A percentile compares a stretch with the other conserved stretches of the same genome.
Conservation (phyloP, 2,329 filamentous ascomycete genomes). For the Calycina marina region DNA sequence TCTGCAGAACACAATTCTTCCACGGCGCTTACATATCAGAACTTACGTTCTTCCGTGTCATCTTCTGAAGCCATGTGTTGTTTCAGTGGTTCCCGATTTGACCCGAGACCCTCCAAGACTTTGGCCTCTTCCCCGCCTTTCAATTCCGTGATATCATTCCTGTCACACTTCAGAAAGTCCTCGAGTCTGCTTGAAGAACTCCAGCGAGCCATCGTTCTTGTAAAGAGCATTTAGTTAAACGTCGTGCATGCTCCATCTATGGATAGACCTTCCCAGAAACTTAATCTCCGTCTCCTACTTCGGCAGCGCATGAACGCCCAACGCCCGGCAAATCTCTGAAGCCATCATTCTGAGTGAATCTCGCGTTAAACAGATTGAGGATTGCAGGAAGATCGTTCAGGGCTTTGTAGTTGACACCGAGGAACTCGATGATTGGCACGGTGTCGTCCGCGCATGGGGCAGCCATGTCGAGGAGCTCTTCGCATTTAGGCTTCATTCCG, state of each 20-base stretch:
- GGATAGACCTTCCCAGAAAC: not conserved
- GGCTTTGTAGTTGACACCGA: conserved; percentile 5
- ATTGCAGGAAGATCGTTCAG: conserved; percentile 11
- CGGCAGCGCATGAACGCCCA: conserved; percentile 3
- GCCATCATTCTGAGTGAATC: conserved; percentile 9
- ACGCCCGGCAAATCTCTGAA: conserved; percentile 9
- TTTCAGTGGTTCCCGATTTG: conserved; percentile 5
- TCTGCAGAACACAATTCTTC: no score
- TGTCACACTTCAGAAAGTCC: not conserved
- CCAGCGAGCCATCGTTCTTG: conserved; percentile 8
- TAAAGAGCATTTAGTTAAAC: conserved; percentile 10
- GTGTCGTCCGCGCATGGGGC: conserved; percentile 6
- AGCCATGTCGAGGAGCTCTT: conserved; percentile 8
- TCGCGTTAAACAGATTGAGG: conserved; percentile 10
- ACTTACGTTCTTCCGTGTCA: conserved; percentile 12
- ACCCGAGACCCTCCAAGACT: conserved; percentile 6
- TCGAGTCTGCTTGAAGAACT: conserved; percentile 12
- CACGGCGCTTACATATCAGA: not conserved
- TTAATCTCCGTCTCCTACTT: conserved; percentile 4
- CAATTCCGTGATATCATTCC: conserved; percentile 6
- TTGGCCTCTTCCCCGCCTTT: conserved; percentile 7
- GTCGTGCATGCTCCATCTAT: conserved; percentile 8
- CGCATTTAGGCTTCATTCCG: conserved; percentile 9
- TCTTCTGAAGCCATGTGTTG: conserved; percentile 11
- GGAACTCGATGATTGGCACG: conserved; percentile 13